Percentiles rank a stretch among this genome's conserved stretches.
These are phyloP conservation scores for Terana coerulea DNA, from an alignment of 768 basidiomycete species.

Conservation along the genomic window DNA sequence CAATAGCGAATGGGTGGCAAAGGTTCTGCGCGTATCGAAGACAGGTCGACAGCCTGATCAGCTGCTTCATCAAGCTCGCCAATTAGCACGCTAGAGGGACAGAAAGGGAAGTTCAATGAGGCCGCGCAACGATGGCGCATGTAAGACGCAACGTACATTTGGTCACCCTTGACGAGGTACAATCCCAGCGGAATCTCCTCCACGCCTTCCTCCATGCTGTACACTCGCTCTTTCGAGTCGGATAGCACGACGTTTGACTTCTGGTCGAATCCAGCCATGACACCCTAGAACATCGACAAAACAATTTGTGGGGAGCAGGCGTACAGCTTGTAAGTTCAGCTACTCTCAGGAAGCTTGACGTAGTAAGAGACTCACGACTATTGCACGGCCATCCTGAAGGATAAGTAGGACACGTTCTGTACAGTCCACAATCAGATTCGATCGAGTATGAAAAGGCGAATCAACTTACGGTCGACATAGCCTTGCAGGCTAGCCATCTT, in stretches of 20 bases:
- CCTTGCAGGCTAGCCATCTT: conserved; percentile 86
- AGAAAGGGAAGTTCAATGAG: conserved; percentile 1
- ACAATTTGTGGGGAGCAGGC: too few species aligned
- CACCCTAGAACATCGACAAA: not conserved
- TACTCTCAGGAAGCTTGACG: not conserved
- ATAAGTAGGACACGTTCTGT: conserved; percentile 88
- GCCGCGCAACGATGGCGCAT: not conserved
- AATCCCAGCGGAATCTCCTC: conserved; percentile 93
- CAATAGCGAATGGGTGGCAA: conserved; percentile 79
- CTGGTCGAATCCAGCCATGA: conserved; percentile 60
- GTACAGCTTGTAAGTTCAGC: not conserved
- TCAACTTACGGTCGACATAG: conserved; percentile 78
- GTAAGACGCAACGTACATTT: conserved; percentile 69
- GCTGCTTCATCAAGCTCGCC: conserved; percentile 83
- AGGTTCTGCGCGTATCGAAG: conserved; percentile 83
- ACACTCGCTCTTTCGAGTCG: conserved; percentile 91
- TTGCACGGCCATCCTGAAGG: conserved; percentile 93
- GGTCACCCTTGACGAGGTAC: conserved; percentile 97
- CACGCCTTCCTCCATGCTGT: conserved; percentile 85
- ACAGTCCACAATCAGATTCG: not conserved
- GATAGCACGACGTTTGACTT: conserved; percentile 95
- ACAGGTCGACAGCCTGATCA: conserved; percentile 71
- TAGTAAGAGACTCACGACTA: conserved; percentile 62
- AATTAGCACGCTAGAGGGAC: conserved; percentile 57
- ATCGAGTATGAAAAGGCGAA: not conserved